These are phyloP conservation scores for Phytopythium kandeliae DNA, from an alignment of 352 stramenopile genomes.

Conservation along the genomic window DNA sequence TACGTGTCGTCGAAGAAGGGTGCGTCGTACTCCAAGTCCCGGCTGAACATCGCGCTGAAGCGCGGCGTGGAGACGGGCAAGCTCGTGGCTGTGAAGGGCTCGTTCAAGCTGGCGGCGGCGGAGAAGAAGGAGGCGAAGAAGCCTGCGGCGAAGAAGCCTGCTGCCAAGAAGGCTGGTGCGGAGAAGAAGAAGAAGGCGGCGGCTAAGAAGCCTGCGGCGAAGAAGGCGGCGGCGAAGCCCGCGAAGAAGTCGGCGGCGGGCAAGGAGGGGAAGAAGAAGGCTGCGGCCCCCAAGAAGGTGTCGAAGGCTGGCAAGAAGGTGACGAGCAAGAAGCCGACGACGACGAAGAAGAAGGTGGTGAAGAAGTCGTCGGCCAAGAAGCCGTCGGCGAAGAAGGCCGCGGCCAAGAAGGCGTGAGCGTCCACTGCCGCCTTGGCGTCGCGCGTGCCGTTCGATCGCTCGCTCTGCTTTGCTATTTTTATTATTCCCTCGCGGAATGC, in stretches of 20 bases:
- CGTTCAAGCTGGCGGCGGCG: constrained; percentile 91
- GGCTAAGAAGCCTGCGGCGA: constrained; percentile 37
- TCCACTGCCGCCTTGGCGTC: neutral
- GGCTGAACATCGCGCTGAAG: constrained; percentile 89
- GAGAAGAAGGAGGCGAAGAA: constrained; percentile 74
- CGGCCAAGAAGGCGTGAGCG: constrained; percentile 30
- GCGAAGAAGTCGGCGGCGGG: constrained; percentile 11
- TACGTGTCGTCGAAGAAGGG: constrained; percentile 88
- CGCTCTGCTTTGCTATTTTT: constrained; percentile 33
- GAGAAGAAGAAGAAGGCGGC: constrained; percentile 36
- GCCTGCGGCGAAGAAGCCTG: constrained; percentile 22
- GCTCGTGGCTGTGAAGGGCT: constrained; percentile 91
- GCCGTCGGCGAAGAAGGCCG: constrained; percentile 13
- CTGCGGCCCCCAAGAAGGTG: constrained; percentile 13
- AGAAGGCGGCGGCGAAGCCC: constrained; percentile 25
- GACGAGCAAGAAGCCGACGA: constrained; percentile 42
- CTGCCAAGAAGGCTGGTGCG: constrained; percentile 23
- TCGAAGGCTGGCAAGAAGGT: constrained; percentile 33
- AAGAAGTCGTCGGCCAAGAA: constrained; percentile 73
- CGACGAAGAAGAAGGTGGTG: constrained; percentile 56
- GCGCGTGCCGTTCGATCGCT: neutral
- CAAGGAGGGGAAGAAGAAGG: constrained; percentile 15
- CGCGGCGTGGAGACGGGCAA: constrained; percentile 84
- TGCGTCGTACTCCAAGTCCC: constrained; percentile 66
- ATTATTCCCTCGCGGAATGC: constrained; percentile 43